Conservation (phyloP, 1,139 yeast species). For the Petasospora rhodanensis region DNA sequence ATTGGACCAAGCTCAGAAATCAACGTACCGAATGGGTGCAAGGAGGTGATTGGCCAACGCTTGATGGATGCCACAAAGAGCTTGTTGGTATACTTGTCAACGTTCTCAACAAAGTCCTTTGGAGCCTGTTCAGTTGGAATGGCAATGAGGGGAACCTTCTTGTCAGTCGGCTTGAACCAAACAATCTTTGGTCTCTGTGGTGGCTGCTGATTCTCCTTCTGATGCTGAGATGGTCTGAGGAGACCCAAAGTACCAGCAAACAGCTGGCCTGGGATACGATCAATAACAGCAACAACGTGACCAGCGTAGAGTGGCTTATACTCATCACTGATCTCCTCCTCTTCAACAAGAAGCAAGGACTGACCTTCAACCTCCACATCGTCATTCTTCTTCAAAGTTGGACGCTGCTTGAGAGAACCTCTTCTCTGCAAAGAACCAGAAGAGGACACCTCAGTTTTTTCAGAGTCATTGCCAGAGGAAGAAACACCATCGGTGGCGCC, state of each 20-base stretch:
- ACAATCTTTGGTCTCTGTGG: conserved; percentile 81
- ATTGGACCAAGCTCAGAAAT: conserved; percentile 82
- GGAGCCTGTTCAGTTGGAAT: conserved; percentile 99
- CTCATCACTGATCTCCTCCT: conserved; percentile 91
- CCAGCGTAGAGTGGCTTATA: conserved; percentile 95
- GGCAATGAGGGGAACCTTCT: conserved; percentile 94
- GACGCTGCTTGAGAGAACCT: conserved; percentile 91
- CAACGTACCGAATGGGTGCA: conserved; percentile 95
- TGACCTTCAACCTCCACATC: conserved; percentile 99
- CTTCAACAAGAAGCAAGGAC: conserved; percentile 83
- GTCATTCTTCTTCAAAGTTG: conserved; percentile 97
- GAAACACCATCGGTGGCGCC: conserved; percentile 9
- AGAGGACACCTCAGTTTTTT: conserved; percentile 1
- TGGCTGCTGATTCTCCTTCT: conserved; percentile 49
- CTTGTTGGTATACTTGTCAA: conserved; percentile 74
- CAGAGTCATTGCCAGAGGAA: conserved; percentile 11
- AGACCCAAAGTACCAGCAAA: conserved; percentile 92
- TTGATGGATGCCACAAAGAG: conserved; percentile 92
- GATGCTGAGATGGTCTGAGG: conserved; percentile 93
- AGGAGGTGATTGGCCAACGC: conserved; percentile 98
- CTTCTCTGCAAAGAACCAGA: conserved; percentile 56
- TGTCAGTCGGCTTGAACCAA: conserved; percentile 98
- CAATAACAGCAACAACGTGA: conserved; percentile 96
- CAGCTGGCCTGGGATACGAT: conserved; percentile 93
- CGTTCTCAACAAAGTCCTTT: conserved; percentile 88